Evolutionary conservation across 106 monocot genomes (phyloP), one percentile per base, ranked within the genome.

Genomic region (Phalaenopsis aphrodite): DNA sequence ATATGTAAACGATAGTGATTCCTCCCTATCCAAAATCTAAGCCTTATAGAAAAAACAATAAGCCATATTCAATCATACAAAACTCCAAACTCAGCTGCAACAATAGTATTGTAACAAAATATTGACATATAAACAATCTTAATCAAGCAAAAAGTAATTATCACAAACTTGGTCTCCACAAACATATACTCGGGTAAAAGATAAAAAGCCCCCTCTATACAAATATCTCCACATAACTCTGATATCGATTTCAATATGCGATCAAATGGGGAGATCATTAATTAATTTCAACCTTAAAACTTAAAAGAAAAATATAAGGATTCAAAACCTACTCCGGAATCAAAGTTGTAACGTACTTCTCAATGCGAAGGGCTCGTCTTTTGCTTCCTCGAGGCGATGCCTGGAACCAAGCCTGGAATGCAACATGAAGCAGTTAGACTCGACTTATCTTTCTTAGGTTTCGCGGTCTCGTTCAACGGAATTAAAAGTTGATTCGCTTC

Each of bases 401-500:
- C 81, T 4, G 75, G 84, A 8, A 77, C 64, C 42, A 90, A 84
- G 56, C 55, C 79, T 10, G 91, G 95, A 41, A 95, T 78, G 84
- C 95, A 95, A 68, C 92, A 93, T 9, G 78, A 65, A 57, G 56
- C n/a, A 21, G 79, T 38, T 81, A 87, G 86, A 69, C 72, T 39
- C 24, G 77, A 55, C 67, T 77, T 90, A 58, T 84, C 89, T 76
- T 88, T 89, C 39, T 58, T 75, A 41, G 47, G 37, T 41, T 84
- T 86, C 12, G 84, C 57, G 57, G 72, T 83, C 46, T 67, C 77
- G 7, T 77, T 55, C 2, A 66, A 8, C 49, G 78, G 79, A n/a
- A 83, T 91, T 2, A 65, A 56, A 41, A 75, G 69, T 42, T 80
- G 75, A 64, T 64, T 82, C 15, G 19, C 21, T 18, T 64, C 73